Evolutionary conservation across 31 red algal species (phyloP).

Genomic region (Asparagopsis taxiformis): DNA sequence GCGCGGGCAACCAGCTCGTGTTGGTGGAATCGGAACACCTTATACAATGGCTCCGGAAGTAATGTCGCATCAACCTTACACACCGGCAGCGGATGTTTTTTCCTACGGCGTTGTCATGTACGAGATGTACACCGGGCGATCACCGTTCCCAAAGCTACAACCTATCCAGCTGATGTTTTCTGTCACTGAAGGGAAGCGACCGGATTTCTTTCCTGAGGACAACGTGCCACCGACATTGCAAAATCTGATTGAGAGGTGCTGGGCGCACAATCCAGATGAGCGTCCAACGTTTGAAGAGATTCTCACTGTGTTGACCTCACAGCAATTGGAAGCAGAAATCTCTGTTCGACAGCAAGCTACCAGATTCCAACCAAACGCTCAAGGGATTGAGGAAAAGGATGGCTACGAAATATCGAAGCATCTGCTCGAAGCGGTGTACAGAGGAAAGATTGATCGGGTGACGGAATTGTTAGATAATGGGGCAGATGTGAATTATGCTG

Average conservation of each 20-base stretch:
- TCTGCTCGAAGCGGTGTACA: conserved; percentile 59
- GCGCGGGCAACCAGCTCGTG: conserved; percentile 10
- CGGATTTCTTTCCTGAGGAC: conserved; percentile 54
- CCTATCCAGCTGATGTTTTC: conserved; percentile 97
- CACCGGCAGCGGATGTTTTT: conserved; percentile 88
- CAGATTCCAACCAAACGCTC: background rate
- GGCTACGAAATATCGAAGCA: conserved; percentile 46
- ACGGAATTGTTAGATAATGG: conserved; percentile 41
- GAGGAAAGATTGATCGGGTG: conserved; percentile 34
- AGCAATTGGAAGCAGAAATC: conserved; percentile 32
- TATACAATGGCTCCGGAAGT: conserved; percentile 98
- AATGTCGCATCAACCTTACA: conserved; percentile 78
- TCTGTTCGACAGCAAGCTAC: conserved; percentile 14
- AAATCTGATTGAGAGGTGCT: conserved; percentile 67
- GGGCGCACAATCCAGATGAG: conserved; percentile 46
- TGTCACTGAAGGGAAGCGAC: conserved; percentile 69
- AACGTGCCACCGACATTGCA: conserved; percentile 45
- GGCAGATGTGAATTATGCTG: conserved; percentile 69
- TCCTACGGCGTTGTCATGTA: conserved; percentile 96
- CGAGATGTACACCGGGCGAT: conserved; percentile 86
- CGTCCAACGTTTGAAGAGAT: conserved; percentile 76
- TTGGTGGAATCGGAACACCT: conserved; percentile 68
- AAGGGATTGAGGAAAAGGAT: background rate
- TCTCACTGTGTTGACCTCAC: conserved; percentile 31
- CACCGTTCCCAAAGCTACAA: conserved; percentile 79